Percentiles rank a stretch among this genome's conserved stretches.
Conservation (phyloP, 441 rosid genomes). For the Viola pubescens region DNA sequence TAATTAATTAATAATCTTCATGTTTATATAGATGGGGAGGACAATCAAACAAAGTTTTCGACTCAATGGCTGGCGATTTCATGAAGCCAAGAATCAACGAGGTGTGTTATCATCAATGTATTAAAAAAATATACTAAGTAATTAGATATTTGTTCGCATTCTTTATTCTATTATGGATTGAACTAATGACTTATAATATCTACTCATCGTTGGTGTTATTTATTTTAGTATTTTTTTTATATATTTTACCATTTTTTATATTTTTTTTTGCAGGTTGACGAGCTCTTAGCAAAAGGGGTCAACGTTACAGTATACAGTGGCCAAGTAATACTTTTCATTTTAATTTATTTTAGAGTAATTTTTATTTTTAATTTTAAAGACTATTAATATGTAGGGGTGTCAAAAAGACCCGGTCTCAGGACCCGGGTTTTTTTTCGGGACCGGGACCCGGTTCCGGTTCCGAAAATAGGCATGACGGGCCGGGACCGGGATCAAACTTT, state of each 20-base stretch:
- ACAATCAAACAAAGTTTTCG: slow-evolving; percentile 45
- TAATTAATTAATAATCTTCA: not conserved
- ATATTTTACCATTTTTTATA: not conserved
- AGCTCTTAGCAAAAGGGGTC: slow-evolving; percentile 68
- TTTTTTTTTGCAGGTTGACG: slow-evolving; percentile 51
- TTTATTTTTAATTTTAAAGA: not conserved
- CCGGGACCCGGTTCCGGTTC: too few species aligned
- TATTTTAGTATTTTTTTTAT: not conserved
- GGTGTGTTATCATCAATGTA: slow-evolving; percentile 24
- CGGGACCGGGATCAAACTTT: too few species aligned
- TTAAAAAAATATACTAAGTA: not conserved
- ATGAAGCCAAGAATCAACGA: slow-evolving; percentile 70
- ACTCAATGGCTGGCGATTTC: slow-evolving; percentile 45
- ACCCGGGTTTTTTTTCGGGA: too few species aligned
- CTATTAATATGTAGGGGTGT: too few species aligned
- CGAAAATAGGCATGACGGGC: too few species aligned
- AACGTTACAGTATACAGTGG: slow-evolving; percentile 81
- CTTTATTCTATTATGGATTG: not conserved
- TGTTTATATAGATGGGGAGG: slow-evolving; percentile 63
- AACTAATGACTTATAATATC: not conserved
- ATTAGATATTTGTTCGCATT: not conserved
- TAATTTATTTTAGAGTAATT: not conserved
- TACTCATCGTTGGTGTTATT: too few species aligned
- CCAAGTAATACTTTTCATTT: slow-evolving; percentile 41
- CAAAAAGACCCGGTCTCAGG: too few species aligned